Conservation (phyloP, 1,284 basidiomycete species). For the Ganoderma boninense region DNA sequence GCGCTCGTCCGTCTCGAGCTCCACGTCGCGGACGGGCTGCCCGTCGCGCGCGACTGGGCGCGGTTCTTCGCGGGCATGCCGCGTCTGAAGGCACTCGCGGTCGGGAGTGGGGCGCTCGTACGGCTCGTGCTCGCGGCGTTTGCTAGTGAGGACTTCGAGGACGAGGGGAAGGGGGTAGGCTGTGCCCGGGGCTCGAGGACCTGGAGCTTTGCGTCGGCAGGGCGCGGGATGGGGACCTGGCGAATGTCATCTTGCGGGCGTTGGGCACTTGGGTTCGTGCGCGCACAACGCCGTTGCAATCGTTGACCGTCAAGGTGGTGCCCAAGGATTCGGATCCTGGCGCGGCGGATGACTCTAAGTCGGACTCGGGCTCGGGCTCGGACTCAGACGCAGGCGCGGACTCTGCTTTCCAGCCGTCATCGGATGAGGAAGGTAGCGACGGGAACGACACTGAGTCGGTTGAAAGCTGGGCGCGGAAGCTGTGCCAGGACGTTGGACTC, state of each 20-base stretch:
- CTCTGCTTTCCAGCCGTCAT: too few species aligned
- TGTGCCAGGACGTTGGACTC: too few species aligned
- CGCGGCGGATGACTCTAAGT: too few species aligned
- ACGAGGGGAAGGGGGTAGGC: too few species aligned
- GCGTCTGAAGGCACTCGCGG: background rate
- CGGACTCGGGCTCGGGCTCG: too few species aligned
- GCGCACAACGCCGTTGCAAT: background rate
- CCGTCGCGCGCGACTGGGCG: constrained; percentile 1
- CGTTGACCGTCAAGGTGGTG: background rate
- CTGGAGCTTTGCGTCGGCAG: background rate
- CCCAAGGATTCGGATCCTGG: too few species aligned
- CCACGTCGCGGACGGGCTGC: background rate
- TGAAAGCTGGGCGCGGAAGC: too few species aligned
- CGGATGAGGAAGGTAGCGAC: too few species aligned
- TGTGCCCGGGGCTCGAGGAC: background rate
- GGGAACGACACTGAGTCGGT: too few species aligned
- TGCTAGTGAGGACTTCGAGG: background rate
- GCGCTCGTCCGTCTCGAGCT: background rate
- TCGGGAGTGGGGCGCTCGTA: background rate
- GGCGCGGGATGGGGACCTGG: background rate
- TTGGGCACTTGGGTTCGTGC: background rate
- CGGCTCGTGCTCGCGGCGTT: background rate
- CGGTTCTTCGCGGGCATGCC: background rate
- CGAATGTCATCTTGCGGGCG: background rate
- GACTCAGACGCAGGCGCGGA: too few species aligned